Conservation (phyloP, 371 early-diverging fungal genomes). For the Rozella allomycis region DNA sequence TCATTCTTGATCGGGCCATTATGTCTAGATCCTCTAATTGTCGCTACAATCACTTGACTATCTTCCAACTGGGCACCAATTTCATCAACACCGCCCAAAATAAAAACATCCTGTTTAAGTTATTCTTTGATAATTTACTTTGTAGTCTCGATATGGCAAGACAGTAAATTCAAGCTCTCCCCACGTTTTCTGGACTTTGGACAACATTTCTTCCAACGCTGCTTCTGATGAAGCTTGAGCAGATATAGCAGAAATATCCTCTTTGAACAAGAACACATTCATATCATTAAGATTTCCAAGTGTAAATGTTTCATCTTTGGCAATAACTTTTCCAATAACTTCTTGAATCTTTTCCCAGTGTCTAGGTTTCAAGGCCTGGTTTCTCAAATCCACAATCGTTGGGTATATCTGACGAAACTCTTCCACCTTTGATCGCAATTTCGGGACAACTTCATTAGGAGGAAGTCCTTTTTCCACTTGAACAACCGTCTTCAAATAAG, state of each 20-base stretch:
- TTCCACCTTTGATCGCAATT: slow-evolving; percentile 25
- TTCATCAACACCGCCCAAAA: slow-evolving; percentile 27
- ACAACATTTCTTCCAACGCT: slow-evolving; percentile 31
- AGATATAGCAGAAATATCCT: slow-evolving; percentile 25
- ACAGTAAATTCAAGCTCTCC: slow-evolving; percentile 28
- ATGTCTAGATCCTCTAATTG: slow-evolving; percentile 25
- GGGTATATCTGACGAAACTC: slow-evolving; percentile 23
- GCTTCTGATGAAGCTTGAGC: slow-evolving; percentile 29
- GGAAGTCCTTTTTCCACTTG: slow-evolving; percentile 32
- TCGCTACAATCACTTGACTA: slow-evolving; percentile 26
- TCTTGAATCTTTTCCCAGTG: slow-evolving; percentile 41
- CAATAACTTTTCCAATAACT: slow-evolving; percentile 21
- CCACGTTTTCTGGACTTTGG: slow-evolving; percentile 23
- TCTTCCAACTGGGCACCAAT: slow-evolving; percentile 30
- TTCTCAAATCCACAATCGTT: slow-evolving; percentile 31
- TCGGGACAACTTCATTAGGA: slow-evolving; percentile 35
- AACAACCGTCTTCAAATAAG: slow-evolving; percentile 22
- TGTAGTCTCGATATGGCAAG: slow-evolving; percentile 21
- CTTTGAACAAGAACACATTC: slow-evolving; percentile 27
- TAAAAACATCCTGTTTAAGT: slow-evolving; percentile 33
- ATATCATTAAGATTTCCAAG: slow-evolving; percentile 18
- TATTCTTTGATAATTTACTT: no score
- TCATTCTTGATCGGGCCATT: slow-evolving; percentile 28
- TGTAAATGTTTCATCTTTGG: slow-evolving; percentile 25
- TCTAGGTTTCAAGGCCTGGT: slow-evolving; percentile 25